Evolutionary conservation across 2,329 filamentous ascomycete species (phyloP).

Genomic region (Calonectria pauciramosa): DNA sequence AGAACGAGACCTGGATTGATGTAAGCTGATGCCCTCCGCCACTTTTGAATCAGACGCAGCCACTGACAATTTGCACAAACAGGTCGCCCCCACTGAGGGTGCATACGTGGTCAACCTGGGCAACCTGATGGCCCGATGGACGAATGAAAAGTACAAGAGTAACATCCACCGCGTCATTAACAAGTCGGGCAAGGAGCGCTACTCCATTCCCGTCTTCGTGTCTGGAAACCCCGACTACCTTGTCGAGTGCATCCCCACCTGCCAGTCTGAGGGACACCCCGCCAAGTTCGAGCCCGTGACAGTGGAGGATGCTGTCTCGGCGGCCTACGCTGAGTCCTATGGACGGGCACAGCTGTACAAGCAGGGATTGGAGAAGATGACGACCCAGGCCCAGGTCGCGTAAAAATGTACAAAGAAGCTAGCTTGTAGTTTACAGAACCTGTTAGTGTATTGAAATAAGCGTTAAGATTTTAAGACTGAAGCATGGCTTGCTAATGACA

Average conservation of each 20-base stretch:
- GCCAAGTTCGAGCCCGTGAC: conserved; percentile 51
- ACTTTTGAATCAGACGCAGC: background rate
- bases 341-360: conserved; percentile 50
- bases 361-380: conserved; percentile 41
- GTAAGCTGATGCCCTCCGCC: conserved; percentile 32
- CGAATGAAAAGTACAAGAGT: conserved; percentile 65
- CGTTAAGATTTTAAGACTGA: background rate
- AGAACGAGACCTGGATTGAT: conserved; percentile 59
- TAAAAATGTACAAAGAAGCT: background rate
- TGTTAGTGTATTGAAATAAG: background rate
- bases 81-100: conserved; percentile 58
- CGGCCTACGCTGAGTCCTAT: conserved; percentile 52
- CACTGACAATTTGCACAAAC: conserved; percentile 5
- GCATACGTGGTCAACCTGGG: conserved; percentile 67
- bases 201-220: conserved; percentile 70
- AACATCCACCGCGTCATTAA: conserved; percentile 70
- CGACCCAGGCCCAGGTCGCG: conserved; percentile 21
- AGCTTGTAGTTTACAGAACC: background rate
- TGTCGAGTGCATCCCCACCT: conserved; percentile 51
- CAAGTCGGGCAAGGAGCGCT: conserved; percentile 62
- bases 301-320: conserved; percentile 50
- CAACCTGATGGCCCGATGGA: conserved; percentile 65
- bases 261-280: conserved; percentile 37
- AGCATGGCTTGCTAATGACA: background rate
- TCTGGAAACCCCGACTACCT: conserved; percentile 64